Evolutionary conservation across 2,329 filamentous ascomycete genomes (phyloP), one percentile per base, ranked within the genome.

Genomic region (Clathrospora elynae): DNA sequence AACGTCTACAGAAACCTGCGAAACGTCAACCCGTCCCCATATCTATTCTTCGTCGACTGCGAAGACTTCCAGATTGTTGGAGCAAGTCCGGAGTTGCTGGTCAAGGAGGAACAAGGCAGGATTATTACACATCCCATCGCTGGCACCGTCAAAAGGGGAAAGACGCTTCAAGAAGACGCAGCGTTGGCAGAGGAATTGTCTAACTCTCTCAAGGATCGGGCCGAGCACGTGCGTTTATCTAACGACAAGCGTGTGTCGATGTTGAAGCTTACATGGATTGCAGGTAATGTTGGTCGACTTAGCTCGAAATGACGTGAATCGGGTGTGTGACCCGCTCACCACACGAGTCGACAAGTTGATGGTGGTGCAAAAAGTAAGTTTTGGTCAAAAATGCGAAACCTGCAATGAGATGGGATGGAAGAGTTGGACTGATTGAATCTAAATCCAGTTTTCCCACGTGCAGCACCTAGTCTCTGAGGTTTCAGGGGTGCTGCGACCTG

Each of bases 211-310:
- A 97, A 99, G 73, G 93, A 99, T 75, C 84, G 69, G 42, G 68
- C 67, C 41, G 68, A 71, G 53, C 68, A 71, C 57, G 67, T 69
- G 48, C 19, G 59, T 55, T 20, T 23, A 41, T 40, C 35, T 37
- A 28, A 41, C 37, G 29, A 30, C 44, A 25, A 26, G 29, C 36
- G 51, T 43, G 42, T 53, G 46, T 49, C 53, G 89, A 89, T 89
- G 38, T 35, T 89, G 95, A 74, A 42, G 56, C 59, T 68, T 46
- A 67, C 51, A 29, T 46, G 42, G 38, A 52, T 38, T 13, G 33
- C 90, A 97, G 75, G 91, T 97, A 63, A 99, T 99, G 93, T 77
- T 99, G 57, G 93, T 97, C 32, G 92, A 99, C 69, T 78, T 97
- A 42, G 93, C 93, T 9, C 84, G 93, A 45, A 97, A 99, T 77